Evolutionary conservation across 2,329 filamentous ascomycete species (phyloP).

Genomic region (Phialophora verrucosa): DNA sequence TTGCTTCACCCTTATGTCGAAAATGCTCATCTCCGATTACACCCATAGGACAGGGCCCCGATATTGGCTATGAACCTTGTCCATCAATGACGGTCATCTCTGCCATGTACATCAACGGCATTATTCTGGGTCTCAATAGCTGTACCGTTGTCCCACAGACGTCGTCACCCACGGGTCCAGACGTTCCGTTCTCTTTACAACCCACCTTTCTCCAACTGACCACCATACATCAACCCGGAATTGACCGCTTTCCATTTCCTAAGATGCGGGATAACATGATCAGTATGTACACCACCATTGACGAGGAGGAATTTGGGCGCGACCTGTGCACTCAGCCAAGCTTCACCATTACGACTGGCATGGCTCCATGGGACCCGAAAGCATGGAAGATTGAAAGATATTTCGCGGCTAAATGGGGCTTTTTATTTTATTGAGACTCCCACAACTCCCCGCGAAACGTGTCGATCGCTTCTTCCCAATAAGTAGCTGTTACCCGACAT

Average conservation of each 20-base stretch:
- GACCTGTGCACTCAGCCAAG: constrained; percentile 46
- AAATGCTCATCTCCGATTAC: constrained; percentile 1
- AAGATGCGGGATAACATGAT: constrained; percentile 49
- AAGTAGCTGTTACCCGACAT: not conserved
- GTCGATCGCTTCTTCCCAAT: not conserved
- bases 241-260: constrained; percentile 51
- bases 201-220: constrained; percentile 46
- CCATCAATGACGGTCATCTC: constrained; percentile 19
- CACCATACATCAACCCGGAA: constrained; percentile 47
- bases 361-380: constrained; percentile 43
- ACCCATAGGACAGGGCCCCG: not conserved
- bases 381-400: constrained; percentile 45
- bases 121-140: constrained; percentile 40
- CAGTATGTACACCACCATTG: constrained; percentile 37
- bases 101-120: constrained; percentile 44
- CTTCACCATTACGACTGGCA: constrained; percentile 43
- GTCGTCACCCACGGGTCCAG: constrained; percentile 36
- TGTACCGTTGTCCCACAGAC: constrained; percentile 36
- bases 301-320: constrained; percentile 47
- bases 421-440: constrained; percentile 38
- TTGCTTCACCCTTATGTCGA: not conserved
- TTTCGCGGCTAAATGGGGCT: constrained; percentile 48
- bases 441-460: not conserved
- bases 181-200: constrained; percentile 41
- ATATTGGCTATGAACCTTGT: constrained; percentile 1